Conservation (phyloP, 768 basidiomycete species). For the Hirschioporus abietinus region DNA sequence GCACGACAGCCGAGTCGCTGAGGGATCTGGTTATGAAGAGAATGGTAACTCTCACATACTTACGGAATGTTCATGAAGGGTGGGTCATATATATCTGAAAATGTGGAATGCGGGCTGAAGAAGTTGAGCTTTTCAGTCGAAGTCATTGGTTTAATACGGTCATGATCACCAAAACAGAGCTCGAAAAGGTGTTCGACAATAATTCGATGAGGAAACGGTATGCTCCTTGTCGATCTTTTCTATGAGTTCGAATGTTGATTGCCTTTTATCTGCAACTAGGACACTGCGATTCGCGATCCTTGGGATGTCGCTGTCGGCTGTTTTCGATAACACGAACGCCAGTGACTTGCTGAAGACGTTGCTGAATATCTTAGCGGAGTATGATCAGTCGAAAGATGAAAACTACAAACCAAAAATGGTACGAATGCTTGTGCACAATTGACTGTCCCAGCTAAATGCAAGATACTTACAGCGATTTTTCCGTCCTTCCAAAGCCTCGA, state of each 20-base stretch:
- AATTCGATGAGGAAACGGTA: constrained; percentile 75
- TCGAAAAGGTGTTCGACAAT: constrained; percentile 72
- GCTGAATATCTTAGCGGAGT: constrained; percentile 66
- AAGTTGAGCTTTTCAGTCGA: constrained; percentile 38
- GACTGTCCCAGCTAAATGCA: constrained; percentile 3
- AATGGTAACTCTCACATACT: constrained; percentile 78
- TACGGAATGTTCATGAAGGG: constrained; percentile 85
- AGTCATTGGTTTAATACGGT: constrained; percentile 90
- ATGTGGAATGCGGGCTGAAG: constrained; percentile 7
- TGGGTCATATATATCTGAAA: constrained; percentile 21
- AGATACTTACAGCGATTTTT: constrained; percentile 44
- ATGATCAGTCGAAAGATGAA: constrained; percentile 74
- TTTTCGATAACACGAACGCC: constrained; percentile 77
- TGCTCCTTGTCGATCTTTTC: constrained; percentile 15
- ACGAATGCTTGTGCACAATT: constrained; percentile 12
- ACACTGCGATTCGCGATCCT: constrained; percentile 80
- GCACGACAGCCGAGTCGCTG: constrained; percentile 73
- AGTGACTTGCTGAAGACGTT: constrained; percentile 76
- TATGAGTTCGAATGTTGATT: neutral
- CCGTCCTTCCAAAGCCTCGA: constrained; percentile 45
- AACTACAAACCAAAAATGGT: constrained; percentile 68
- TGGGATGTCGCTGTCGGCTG: constrained; percentile 78
- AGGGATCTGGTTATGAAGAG: constrained; percentile 79
- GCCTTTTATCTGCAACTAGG: constrained; percentile 31
- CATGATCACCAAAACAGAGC: constrained; percentile 65